These are phyloP conservation scores for Xylaria polymorpha DNA, from an alignment of 2,329 filamentous ascomycete species.

Conservation along the genomic window DNA sequence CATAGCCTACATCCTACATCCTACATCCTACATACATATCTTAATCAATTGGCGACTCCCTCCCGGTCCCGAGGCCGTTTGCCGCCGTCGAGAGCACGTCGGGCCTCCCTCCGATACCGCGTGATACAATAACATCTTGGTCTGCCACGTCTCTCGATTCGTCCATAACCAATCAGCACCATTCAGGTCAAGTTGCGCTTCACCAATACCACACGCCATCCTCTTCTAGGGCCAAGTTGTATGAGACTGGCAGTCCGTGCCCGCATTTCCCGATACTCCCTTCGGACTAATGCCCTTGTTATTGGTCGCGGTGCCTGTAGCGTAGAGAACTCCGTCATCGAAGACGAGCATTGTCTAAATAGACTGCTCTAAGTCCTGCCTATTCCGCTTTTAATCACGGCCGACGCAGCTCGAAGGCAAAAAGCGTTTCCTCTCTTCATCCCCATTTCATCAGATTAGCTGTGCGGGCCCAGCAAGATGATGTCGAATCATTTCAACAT, in stretches of 20 bases:
- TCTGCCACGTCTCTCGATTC: constrained; percentile 43
- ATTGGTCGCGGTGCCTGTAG: constrained; percentile 2
- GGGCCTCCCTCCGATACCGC: constrained; percentile 39
- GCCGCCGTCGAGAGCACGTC: constrained; percentile 18
- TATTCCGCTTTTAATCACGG: constrained; percentile 49
- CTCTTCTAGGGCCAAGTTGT: neutral
- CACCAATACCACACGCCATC: constrained; percentile 21
- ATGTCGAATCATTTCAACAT: constrained; percentile 33
- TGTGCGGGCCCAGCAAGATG: constrained; percentile 28
- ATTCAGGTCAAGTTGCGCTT: constrained; percentile 35
- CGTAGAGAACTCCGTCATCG: constrained; percentile 20
- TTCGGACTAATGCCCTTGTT: neutral
- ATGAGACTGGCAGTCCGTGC: constrained; percentile 13
- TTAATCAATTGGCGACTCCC: constrained; percentile 4
- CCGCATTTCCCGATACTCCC: constrained; percentile 5
- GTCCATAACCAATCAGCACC: constrained; percentile 24
- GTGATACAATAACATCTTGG: constrained; percentile 34
- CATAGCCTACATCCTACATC: neutral
- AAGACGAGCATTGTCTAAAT: constrained; percentile 29
- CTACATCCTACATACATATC: neutral
- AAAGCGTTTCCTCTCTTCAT: constrained; percentile 50
- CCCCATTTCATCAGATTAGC: constrained; percentile 44
- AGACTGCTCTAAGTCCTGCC: constrained; percentile 38
- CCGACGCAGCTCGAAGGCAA: constrained; percentile 53
- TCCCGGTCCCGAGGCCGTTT: constrained; percentile 16